Base-by-base conservation (phyloP, 1,284 basidiomycete species). In the Ustilago lituana region DNA sequence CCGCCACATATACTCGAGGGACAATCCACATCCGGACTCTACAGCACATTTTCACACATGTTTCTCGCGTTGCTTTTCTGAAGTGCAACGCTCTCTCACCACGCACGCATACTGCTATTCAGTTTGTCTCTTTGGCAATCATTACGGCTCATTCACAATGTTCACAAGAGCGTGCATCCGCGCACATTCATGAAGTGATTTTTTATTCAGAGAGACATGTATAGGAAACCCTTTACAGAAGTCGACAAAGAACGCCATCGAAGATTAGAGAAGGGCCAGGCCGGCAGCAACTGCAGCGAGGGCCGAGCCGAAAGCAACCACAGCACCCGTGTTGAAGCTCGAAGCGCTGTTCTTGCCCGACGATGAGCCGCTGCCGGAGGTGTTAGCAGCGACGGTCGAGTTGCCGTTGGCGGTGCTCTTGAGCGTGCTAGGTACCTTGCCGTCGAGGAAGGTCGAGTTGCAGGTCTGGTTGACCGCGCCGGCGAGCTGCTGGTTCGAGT, bases 371-470 rank as follows among this genome's bases (percentile, higher is more conserved):
- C 46, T 36, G 23, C 50, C 20, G 27, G 49, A 27, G 41, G 17
- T n/a, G 38, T 29, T 19, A 15, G 54, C 20, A 10, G 52, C 19
- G 11, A 32, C 35, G 35, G 59, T 68, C 2, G 55, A 59, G 52
- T 61, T 63, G n/a, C 50, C 59, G 15, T 50, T 36, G 17, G 66
- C 66, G 22, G 66, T 69, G 26, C 27, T 29, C 54, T 65, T 64
- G 49, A 70, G 26, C 20, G 46, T 31, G 7, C 45, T 22, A 26
- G 67, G 67, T 9, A 70, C 17, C 22, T 64, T 49, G 2, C 54
- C 54, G 47, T 70, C 58, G 44, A 57, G 32, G 57, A 58, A 70
- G 20, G 45, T 29, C 3, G 40, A 17, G 45, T 32, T 39, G 39
- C 67, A 70, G 6, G 61, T 64, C 19, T 54, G 49, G 37, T 36